phyloP scores from a whole-genome alignment of 75 land plant genomes.

The Pinus tabuliformis region DNA sequence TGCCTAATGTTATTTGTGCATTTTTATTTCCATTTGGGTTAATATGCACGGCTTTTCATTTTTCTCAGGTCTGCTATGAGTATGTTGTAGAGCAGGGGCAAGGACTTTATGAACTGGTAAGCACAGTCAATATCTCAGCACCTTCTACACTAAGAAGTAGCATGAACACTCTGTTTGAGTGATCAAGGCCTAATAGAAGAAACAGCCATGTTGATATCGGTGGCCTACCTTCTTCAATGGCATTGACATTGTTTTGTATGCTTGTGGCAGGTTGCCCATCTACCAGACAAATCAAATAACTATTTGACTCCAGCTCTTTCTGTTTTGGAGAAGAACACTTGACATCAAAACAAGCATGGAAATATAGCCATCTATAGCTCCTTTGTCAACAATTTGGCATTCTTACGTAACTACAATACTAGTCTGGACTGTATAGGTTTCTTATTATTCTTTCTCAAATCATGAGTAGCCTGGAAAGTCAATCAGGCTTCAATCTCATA shows the following conservation, averaged over 20 bases:
- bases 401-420: too few species aligned
- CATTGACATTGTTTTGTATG: not conserved
- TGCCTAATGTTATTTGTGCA: not conserved
- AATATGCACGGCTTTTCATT: not conserved
- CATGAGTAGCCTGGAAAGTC: too few species aligned
- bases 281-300: constrained; percentile 98
- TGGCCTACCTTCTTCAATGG: not conserved
- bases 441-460: too few species aligned
- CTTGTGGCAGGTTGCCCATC: constrained; percentile 82
- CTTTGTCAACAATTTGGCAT: too few species aligned
- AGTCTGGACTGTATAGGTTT: too few species aligned
- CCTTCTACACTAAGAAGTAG: not conserved
- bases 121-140: not conserved
- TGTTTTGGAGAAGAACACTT: constrained; percentile 91
- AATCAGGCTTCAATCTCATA: too few species aligned
- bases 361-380: too few species aligned
- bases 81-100: constrained; percentile 88
- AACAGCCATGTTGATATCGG: not conserved
- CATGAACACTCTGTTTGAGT: too few species aligned
- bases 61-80: constrained; percentile 88
- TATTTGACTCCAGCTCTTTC: constrained; percentile 93
- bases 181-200: not conserved
- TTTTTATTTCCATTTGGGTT: not conserved
- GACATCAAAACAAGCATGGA: constrained; percentile 9
- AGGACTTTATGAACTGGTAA: constrained; percentile 96